Conservation (phyloP, 2,329 filamentous ascomycete species). For the Fonsecaea pedrosoi region DNA sequence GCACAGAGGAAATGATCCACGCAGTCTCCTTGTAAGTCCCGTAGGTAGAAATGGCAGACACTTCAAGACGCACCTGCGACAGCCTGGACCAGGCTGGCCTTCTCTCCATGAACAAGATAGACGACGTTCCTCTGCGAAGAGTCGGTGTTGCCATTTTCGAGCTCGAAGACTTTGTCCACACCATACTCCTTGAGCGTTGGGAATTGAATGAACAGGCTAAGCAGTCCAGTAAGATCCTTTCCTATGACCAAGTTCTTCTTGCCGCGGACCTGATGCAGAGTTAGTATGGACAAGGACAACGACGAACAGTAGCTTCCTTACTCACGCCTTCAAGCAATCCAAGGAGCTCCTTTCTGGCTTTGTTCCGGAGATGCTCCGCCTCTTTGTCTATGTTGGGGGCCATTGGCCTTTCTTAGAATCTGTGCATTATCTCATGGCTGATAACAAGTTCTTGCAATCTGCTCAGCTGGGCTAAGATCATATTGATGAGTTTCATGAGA, state of each 20-base stretch:
- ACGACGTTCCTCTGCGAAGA: slow-evolving; percentile 93
- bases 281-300: slow-evolving; percentile 42
- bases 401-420: slow-evolving; percentile 43
- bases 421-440: slow-evolving; percentile 10
- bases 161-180: slow-evolving; percentile 94
- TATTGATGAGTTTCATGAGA: slow-evolving; percentile 11
- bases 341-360: slow-evolving; percentile 84
- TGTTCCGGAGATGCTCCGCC: slow-evolving; percentile 56
- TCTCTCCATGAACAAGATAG: slow-evolving; percentile 90
- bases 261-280: slow-evolving; percentile 76
- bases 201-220: slow-evolving; percentile 93
- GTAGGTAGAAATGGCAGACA: slow-evolving; percentile 40
- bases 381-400: slow-evolving; percentile 53
- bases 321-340: slow-evolving; percentile 93
- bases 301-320: slow-evolving; percentile 43
- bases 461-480: slow-evolving; percentile 28
- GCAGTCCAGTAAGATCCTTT: slow-evolving; percentile 83
- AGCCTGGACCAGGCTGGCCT: slow-evolving; percentile 77
- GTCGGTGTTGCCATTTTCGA: slow-evolving; percentile 95
- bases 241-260: slow-evolving; percentile 99
- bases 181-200: slow-evolving; percentile 96
- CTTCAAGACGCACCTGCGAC: slow-evolving; percentile 79
- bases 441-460: not conserved
- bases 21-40: slow-evolving; percentile 36
- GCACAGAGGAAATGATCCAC: slow-evolving; percentile 27